phyloP scores from a whole-genome alignment of 768 basidiomycete genomes.

The Tricholoma sp. region DNA sequence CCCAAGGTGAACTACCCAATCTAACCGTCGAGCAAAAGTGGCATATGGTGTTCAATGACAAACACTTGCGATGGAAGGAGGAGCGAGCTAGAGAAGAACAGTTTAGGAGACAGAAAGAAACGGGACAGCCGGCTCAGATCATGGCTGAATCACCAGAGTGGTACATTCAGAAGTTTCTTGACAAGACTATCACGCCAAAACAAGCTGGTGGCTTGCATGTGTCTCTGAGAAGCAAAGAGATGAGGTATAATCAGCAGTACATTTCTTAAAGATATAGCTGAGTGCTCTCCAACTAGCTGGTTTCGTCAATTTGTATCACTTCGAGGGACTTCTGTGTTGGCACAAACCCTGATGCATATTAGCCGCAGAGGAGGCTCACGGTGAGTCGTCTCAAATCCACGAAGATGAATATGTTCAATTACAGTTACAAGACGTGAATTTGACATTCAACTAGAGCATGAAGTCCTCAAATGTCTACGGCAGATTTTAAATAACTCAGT shows the following conservation, averaged over 20 bases:
- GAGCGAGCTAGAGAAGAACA: conserved; percentile 63
- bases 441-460: conserved; percentile 77
- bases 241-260: conserved; percentile 49
- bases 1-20: conserved; percentile 52
- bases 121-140: conserved; percentile 47
- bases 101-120: conserved; percentile 52
- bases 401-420: conserved; percentile 1
- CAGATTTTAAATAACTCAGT: conserved; percentile 71
- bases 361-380: conserved; percentile 64
- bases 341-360: conserved; percentile 70
- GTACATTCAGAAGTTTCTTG: conserved; percentile 89
- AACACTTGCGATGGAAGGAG: conserved; percentile 74
- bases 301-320: conserved; percentile 68
- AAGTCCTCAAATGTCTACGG: conserved; percentile 83
- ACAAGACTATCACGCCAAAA: conserved; percentile 77
- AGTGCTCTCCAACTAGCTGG: conserved; percentile 51
- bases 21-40: conserved; percentile 85
- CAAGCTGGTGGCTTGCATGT: conserved; percentile 73
- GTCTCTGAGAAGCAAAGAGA: conserved; percentile 74
- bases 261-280: background rate
- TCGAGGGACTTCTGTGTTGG: conserved; percentile 82
- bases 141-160: conserved; percentile 80
- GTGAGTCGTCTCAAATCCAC: conserved; percentile 28
- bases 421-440: conserved; percentile 42
- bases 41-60: conserved; percentile 81